Evolutionary conservation across 2,329 filamentous ascomycete genomes (phyloP).

Genomic region (Aspergillus novofumigatus): DNA sequence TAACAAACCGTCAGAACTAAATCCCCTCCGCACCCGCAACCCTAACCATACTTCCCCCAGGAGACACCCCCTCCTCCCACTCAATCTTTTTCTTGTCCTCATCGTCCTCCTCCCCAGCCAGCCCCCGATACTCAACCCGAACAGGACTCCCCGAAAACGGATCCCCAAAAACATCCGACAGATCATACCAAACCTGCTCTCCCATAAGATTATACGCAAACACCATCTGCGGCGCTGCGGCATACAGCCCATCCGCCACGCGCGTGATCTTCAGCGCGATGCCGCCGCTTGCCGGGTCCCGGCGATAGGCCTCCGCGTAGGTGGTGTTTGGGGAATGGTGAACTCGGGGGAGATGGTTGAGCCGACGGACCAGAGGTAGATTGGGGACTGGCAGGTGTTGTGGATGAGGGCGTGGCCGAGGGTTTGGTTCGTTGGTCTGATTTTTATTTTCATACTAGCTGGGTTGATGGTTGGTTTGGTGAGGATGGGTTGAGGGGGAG

Average conservation of each 20-base stretch:
- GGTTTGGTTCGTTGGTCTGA: conserved; percentile 1
- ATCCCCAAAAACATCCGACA: conserved; percentile 44
- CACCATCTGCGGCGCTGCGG: conserved; percentile 33
- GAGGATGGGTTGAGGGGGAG: neutral
- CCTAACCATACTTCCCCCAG: conserved; percentile 28
- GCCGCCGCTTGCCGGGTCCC: conserved; percentile 33
- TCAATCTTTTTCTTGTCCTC: conserved; percentile 20
- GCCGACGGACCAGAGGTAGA: conserved; percentile 39
- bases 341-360: conserved; percentile 19
- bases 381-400: conserved; percentile 33
- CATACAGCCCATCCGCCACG: conserved; percentile 29
- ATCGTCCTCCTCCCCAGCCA: conserved; percentile 2
- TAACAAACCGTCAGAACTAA: conserved; percentile 26
- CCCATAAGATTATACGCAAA: conserved; percentile 40
- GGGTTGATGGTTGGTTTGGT: neutral
- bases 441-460: neutral
- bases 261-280: conserved; percentile 42
- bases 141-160: conserved; percentile 33
- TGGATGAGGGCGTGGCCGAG: conserved; percentile 31
- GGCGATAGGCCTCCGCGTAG: conserved; percentile 35
- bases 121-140: conserved; percentile 3
- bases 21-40: conserved; percentile 18
- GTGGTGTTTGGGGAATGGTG: conserved; percentile 16
- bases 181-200: conserved; percentile 37
- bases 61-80: conserved; percentile 32